Percentiles rank a stretch among this genome's conserved stretches.
Evolutionary conservation across 2,329 filamentous ascomycete species (phyloP).

Genomic region (Beauveria sp.): DNA sequence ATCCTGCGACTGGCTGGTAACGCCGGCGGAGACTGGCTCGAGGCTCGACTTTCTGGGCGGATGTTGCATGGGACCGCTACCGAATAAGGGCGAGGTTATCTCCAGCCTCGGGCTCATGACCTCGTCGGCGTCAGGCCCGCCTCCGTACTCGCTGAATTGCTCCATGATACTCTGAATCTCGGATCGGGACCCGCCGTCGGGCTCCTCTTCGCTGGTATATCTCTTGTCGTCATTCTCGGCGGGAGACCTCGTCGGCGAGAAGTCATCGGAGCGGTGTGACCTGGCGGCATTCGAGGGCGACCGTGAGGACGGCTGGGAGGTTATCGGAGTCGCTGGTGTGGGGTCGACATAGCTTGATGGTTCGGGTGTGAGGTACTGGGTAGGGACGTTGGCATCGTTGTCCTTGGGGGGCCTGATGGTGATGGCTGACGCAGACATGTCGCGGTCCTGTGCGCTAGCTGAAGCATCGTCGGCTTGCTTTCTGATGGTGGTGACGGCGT

Average conservation of each 20-base stretch:
- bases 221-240: slow-evolving; percentile 50
- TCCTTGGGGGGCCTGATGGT: slow-evolving; percentile 41
- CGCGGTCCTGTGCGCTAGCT: slow-evolving; percentile 12
- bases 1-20: slow-evolving; percentile 35
- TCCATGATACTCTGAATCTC: slow-evolving; percentile 98
- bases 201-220: slow-evolving; percentile 53
- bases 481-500: not conserved
- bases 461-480: not conserved
- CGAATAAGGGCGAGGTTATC: slow-evolving; percentile 68
- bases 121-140: slow-evolving; percentile 66
- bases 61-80: slow-evolving; percentile 55
- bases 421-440: slow-evolving; percentile 40
- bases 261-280: slow-evolving; percentile 35
- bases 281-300: slow-evolving; percentile 48
- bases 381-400: slow-evolving; percentile 27
- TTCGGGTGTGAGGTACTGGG: slow-evolving; percentile 41
- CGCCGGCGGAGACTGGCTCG: slow-evolving; percentile 48
- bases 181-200: slow-evolving; percentile 62
- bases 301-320: slow-evolving; percentile 51
- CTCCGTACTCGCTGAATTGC: slow-evolving; percentile 74
- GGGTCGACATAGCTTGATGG: slow-evolving; percentile 47
- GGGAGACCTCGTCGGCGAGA: slow-evolving; percentile 44
- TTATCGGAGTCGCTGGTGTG: slow-evolving; percentile 48
- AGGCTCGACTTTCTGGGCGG: slow-evolving; percentile 83
- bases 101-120: slow-evolving; percentile 89